phyloP scores from a whole-genome alignment of 805 yeast species.

The Zygotorulaspora florentina region DNA sequence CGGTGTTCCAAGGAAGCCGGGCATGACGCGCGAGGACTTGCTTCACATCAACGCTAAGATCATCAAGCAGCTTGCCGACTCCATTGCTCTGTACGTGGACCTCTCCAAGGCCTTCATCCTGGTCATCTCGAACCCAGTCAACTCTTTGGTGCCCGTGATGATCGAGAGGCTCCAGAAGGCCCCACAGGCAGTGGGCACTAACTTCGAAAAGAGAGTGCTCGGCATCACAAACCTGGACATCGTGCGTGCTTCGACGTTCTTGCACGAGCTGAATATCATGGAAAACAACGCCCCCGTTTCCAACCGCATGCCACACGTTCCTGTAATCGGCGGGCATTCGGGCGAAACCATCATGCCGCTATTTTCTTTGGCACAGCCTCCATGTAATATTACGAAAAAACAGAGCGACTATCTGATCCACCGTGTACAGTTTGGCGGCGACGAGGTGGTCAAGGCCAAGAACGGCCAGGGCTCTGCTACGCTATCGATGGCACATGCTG shows the following conservation, averaged over 20 bases:
- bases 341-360: constrained; percentile 93
- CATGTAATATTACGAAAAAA: constrained; percentile 31
- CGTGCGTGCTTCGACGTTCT: constrained; percentile 76
- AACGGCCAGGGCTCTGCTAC: constrained; percentile 95
- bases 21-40: constrained; percentile 89
- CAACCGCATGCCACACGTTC: constrained; percentile 47
- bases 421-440: constrained; percentile 96
- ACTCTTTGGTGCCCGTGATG: constrained; percentile 87
- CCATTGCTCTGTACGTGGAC: constrained; percentile 59
- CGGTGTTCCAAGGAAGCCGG: constrained; percentile 91
- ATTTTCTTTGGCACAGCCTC: constrained; percentile 43
- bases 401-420: constrained; percentile 58
- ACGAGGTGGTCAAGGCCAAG: constrained; percentile 93
- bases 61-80: constrained; percentile 66
- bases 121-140: constrained; percentile 89
- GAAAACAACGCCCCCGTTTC: constrained; percentile 38
- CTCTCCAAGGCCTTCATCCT: constrained; percentile 69
- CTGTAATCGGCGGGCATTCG: constrained; percentile 92
- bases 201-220: constrained; percentile 66
- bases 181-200: constrained; percentile 41
- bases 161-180: constrained; percentile 69
- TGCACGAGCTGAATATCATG: constrained; percentile 46
- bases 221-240: constrained; percentile 89
- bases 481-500: constrained; percentile 93
- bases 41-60: constrained; percentile 82